Evolutionary conservation across 2,329 filamentous ascomycete species (phyloP), one percentile per base, ranked within the genome.

Genomic region (Claviceps pusilla): DNA sequence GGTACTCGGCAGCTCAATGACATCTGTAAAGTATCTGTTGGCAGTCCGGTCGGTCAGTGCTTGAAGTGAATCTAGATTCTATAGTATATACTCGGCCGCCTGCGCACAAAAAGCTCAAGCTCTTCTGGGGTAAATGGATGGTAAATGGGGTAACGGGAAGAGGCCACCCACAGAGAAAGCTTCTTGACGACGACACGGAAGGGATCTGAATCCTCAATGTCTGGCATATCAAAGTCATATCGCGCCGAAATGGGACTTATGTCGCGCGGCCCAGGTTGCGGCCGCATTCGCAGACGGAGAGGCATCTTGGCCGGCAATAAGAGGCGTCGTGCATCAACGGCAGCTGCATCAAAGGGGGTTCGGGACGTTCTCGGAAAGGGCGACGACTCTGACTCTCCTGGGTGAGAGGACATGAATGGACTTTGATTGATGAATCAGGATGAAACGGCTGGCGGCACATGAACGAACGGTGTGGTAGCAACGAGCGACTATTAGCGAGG

Each of bases 111-210:
- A 19, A 19, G 19, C 19, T 19, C 19, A 19, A 19, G 19, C 19
- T 19, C 1, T 19, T 19, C 1, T 19, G 19, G 19, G 19, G 19
- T 19, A 19, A 19, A 19, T 19, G 19, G 19, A 19, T 19, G 19
- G 19, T 19, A 19, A 19, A 19, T 19, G 19, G 19, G 19, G 19
- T 19, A 19, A 19, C 19, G 19, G 19, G 14, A 16, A 14, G 7
- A 16, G 37, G 37, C 37, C 3, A 62, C 75, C 57, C 66, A 84
- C 80, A 73, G 64, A 1, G 82, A 83, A 41, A 88, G 72, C 69
- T 86, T 84, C 69, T 81, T 80, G 54, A 86, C 78, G 19, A 87
- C 73, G 14, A 75, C 73, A 48, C 81, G 78, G 62, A 87, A 86
- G 29, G 70, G 67, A 61, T 87, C 83, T 29, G 76, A 70, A 16